Base-by-base conservation (phyloP, 371 early-diverging fungal genomes). In the Chytridium lagenaria region DNA sequence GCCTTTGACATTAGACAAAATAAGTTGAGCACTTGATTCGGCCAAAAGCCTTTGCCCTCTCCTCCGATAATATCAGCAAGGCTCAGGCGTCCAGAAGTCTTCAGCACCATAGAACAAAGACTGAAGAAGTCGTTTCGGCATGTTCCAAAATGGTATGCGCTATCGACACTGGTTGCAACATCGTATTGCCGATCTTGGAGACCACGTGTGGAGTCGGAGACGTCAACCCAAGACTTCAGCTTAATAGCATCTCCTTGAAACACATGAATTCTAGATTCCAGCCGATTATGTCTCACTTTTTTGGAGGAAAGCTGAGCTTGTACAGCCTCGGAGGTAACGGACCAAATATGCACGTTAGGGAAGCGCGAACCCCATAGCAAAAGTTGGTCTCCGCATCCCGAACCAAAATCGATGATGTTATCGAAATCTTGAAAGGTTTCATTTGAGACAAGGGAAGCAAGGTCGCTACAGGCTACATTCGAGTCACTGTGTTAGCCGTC, bases 161-260 rank as follows among this genome's bases (percentile, higher is more conserved):
- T 33, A 34, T 61, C 61, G 10, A 61, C 34, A 23, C 34, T 34
- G 7, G 61, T 61, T 7, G 61, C 61, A 61, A 61, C 61, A 34
- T 61, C 61, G 26, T 33, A 61, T 30, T 61, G 7, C 15, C 15
- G 36, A 5, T 37, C 61, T 16, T 28, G 7, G 10, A 33, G 10
- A 10, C 30, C 19, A 12, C 23, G 16, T 10, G 15, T 12, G 23
- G 30, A 3, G 36, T 37, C 5, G 16, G 12, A 28, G 30, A 55
- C 23, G 34, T 61, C 36, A 5, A 3, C 52, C 68, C 68, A 68
- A 7, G 68, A 30, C 3, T 37, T 19, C 16, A 23, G 68, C 7
- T 49, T 19, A 5, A 52, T 52, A 33, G 57, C 57, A 51, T 68
- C 66, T 23, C 66, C 66, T 3, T 40, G 38, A 66, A 66, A 66